A percentile compares a stretch with the other conserved stretches of the same genome.
phyloP scores from a whole-genome alignment of 129 eudicot species.

The Saussurea involucrata region DNA sequence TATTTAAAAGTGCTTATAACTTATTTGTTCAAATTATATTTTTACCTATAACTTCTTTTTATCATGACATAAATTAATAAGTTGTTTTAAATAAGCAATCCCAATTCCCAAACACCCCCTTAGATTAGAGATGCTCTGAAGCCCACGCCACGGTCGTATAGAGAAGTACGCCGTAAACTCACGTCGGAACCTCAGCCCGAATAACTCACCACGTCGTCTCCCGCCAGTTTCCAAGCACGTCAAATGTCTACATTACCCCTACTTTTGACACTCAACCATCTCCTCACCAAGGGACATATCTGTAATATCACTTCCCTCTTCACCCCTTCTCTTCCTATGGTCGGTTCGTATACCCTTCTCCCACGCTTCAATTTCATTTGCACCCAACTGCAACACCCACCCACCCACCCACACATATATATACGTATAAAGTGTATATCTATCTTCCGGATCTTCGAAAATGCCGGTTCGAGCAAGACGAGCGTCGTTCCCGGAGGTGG shows the following conservation, averaged over 20 bases:
- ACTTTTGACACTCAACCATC: background rate
- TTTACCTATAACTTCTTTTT: no score
- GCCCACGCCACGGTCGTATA: background rate
- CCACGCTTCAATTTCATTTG: background rate
- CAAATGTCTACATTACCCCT: constrained; percentile 23
- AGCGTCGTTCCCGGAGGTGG: constrained; percentile 54
- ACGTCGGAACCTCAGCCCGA: background rate
- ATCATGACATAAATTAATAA: no score
- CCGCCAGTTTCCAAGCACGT: constrained; percentile 39
- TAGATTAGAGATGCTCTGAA: background rate
- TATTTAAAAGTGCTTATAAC: no score
- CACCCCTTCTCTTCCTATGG: background rate
- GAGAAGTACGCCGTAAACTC: background rate
- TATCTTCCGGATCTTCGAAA: background rate
- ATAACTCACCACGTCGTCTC: constrained; percentile 56
- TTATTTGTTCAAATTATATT: no score
- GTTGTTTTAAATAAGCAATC: no score
- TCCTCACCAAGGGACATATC: constrained; percentile 1
- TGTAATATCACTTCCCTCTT: constrained; percentile 5
- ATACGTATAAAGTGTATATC: constrained; percentile 6
- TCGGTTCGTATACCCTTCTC: constrained; percentile 17
- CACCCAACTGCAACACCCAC: constrained; percentile 2
- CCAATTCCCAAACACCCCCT: no score
- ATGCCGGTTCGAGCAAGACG: constrained; percentile 61
- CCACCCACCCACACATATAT: background rate